Evolutionary conservation across 2,329 filamentous ascomycete genomes (phyloP), one percentile per base, ranked within the genome.

Genomic region (Aspergillus novoparasiticus): DNA sequence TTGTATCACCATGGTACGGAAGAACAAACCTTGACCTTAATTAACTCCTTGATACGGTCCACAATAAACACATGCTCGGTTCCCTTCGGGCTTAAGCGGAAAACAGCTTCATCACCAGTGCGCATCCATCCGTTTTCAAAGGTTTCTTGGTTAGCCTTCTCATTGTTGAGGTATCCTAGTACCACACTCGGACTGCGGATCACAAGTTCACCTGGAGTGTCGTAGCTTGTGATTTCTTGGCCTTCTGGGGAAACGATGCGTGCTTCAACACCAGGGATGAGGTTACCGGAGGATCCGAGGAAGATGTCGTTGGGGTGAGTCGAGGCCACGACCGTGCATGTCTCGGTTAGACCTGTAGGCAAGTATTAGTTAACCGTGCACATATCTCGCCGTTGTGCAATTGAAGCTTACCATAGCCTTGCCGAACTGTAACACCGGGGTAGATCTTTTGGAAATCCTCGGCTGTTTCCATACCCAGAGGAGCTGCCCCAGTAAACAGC

Each of bases 151-250:
- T 89, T 96, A 3, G 94, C 93, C 72, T 91, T 89, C 51, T 91
- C 88, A 72, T 97, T 96, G 79, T 96, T 90, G 59, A 96, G 80
- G 70, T 97, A 97, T 1, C 94, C 94, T 0, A 97, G 78, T 0
- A 91, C 88, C 1, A 96, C 86, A 1, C 89, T 89, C 0, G 93
- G 93, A 0, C 87, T 87, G 74, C 92, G 91, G 26, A 96, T 86
- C 21, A 92, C 83, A 16, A 97, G 84, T 77, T 97, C 94, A 41
- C 94, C 94, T 0, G 90, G 91, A 53, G 88, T 86, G 65, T 94
- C 87, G 68, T 91, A 88, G 9, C 81, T 84, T 0, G 85, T 89
- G 60, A 95, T 84, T 72, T 95, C 91, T 6, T 82, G 81, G 1
- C 90, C 91, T 64, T 94, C 89, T 1, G 82, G 75, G 5, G 86